A percentile compares a stretch with the other conserved stretches of the same genome.
Evolutionary conservation across 1,139 yeast genomes (phyloP).

Genomic region (Blastobotrys ciferrii): DNA sequence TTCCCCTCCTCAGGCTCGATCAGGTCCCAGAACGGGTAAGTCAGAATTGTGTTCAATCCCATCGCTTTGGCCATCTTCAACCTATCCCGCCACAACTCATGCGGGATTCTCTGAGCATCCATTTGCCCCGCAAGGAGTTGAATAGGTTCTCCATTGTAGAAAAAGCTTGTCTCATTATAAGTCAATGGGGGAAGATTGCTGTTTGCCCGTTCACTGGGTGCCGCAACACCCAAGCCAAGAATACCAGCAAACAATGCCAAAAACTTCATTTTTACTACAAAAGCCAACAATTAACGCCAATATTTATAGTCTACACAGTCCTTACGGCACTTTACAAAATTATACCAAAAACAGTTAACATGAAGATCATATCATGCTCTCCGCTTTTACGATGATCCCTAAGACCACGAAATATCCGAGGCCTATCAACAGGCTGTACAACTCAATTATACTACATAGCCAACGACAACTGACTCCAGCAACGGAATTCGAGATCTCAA

Average conservation of each 20-base stretch:
- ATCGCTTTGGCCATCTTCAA: slow-evolving; percentile 13
- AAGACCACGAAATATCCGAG: too few relatives aligned
- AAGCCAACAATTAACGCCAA: too few relatives aligned
- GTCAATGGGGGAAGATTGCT: slow-evolving; percentile 8
- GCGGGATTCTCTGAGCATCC: slow-evolving; percentile 13
- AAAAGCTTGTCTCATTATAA: slow-evolving; percentile 10
- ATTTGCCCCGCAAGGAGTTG: slow-evolving; percentile 14
- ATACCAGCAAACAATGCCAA: not conserved
- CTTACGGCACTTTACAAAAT: not conserved
- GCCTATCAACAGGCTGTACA: too few relatives aligned
- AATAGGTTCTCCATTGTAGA: slow-evolving; percentile 9
- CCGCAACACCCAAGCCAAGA: not conserved
- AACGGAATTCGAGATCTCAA: too few relatives aligned
- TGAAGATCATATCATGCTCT: not conserved
- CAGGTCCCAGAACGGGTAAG: slow-evolving; percentile 14
- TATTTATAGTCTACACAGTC: not conserved
- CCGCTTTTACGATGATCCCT: not conserved
- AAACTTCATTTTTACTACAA: not conserved
- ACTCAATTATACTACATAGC: too few relatives aligned
- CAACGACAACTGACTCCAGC: too few relatives aligned
- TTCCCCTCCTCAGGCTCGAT: slow-evolving; percentile 10
- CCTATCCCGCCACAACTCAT: slow-evolving; percentile 10
- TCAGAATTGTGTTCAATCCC: slow-evolving; percentile 14
- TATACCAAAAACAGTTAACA: not conserved
- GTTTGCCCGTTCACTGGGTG: not conserved